Percentiles rank a stretch among this genome's conserved stretches.
phyloP scores from a whole-genome alignment of 2,329 filamentous ascomycete species.

The Neonectria neomacrospora region DNA sequence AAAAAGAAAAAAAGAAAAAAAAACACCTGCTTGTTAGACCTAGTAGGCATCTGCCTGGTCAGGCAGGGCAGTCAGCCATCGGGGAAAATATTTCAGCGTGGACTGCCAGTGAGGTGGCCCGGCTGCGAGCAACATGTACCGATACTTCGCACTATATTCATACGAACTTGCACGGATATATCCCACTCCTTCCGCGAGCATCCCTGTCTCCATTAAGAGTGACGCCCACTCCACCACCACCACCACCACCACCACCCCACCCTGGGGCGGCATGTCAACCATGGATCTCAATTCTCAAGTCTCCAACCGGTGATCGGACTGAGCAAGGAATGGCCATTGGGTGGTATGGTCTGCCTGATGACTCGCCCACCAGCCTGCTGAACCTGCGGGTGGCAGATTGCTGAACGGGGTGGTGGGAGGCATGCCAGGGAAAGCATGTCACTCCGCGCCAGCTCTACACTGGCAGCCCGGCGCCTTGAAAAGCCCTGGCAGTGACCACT shows the following conservation, averaged over 20 bases:
- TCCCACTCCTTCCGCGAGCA: background rate
- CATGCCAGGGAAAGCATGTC: background rate
- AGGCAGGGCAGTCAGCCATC: background rate
- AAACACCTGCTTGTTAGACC: background rate
- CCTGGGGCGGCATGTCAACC: conserved; percentile 5
- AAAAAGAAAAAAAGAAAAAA: background rate
- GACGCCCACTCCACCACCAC: conserved; percentile 21
- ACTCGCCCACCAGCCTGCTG: background rate
- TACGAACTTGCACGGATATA: background rate
- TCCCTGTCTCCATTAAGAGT: conserved; percentile 8
- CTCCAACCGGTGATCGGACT: conserved; percentile 3
- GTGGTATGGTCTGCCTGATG: background rate
- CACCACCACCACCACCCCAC: background rate
- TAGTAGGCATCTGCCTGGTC: background rate
- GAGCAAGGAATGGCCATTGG: background rate
- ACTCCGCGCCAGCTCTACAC: background rate
- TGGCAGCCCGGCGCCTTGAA: background rate
- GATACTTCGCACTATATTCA: background rate
- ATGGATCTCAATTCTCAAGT: conserved; percentile 20
- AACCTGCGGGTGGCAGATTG: background rate
- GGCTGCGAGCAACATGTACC: background rate
- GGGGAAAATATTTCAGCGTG: background rate
- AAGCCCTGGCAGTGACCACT: conserved; percentile 4
- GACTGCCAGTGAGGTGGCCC: no score
- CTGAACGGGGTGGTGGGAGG: conserved; percentile 4